phyloP scores from a whole-genome alignment of 441 rosid species.

The Kokia cookei region DNA sequence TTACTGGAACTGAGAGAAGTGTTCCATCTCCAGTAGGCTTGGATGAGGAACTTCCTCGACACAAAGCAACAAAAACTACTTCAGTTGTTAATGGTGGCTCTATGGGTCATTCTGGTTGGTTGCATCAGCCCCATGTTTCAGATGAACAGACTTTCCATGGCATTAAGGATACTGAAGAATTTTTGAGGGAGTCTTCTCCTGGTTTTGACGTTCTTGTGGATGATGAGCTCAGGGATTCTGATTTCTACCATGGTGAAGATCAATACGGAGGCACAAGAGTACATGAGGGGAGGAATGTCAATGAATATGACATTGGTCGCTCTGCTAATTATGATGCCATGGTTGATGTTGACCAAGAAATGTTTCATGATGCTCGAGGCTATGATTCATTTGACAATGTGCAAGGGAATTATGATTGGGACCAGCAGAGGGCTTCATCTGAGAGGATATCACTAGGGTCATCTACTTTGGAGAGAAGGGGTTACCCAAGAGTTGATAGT shows the following conservation, averaged over 20 bases:
- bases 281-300: conserved; percentile 51
- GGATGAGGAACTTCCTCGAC: conserved; percentile 39
- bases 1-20: conserved; percentile 27
- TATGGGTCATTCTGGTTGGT: conserved; percentile 28
- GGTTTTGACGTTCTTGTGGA: conserved; percentile 98
- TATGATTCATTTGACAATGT: conserved; percentile 44
- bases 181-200: conserved; percentile 82
- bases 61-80: conserved; percentile 26
- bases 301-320: conserved; percentile 48
- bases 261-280: conserved; percentile 47
- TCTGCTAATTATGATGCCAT: conserved; percentile 43
- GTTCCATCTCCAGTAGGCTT: conserved; percentile 22
- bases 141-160: conserved; percentile 49
- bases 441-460: conserved; percentile 39
- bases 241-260: conserved; percentile 70
- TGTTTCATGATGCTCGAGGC: conserved; percentile 29
- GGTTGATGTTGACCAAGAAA: conserved; percentile 42
- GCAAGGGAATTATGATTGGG: conserved; percentile 63
- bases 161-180: conserved; percentile 66
- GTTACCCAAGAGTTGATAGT: conserved; percentile 36
- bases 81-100: conserved; percentile 34
- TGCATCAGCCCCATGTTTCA: conserved; percentile 40
- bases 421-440: conserved; percentile 42
- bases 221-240: conserved; percentile 60
- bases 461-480: conserved; percentile 45